These are phyloP conservation scores for Spencermartinsiella europaea DNA, from an alignment of 805 yeast genomes.

Conservation along the genomic window DNA sequence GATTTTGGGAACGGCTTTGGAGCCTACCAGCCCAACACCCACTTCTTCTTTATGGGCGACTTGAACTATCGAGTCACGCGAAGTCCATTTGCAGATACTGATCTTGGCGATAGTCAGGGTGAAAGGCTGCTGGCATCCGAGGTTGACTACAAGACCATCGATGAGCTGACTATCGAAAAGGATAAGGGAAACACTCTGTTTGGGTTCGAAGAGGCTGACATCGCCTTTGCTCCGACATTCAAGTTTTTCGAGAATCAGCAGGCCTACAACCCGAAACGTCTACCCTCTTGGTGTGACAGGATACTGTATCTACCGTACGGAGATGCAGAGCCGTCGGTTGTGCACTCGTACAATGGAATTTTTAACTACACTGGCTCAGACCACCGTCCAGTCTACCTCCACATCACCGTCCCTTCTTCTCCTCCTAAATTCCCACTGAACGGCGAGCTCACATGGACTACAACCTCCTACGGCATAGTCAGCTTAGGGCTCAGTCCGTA, in stretches of 20 bases:
- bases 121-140: conserved; percentile 12
- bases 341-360: conserved; percentile 47
- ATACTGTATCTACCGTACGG: conserved; percentile 53
- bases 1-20: conserved; percentile 56
- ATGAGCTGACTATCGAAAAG: conserved; percentile 47
- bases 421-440: conserved; percentile 9
- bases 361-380: conserved; percentile 54
- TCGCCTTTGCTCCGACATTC: conserved; percentile 74
- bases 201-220: conserved; percentile 63
- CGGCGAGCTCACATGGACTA: neutral
- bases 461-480: neutral
- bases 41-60: conserved; percentile 77
- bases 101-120: conserved; percentile 12
- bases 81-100: conserved; percentile 21
- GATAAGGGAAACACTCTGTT: conserved; percentile 43
- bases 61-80: conserved; percentile 64
- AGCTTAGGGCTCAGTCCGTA: conserved; percentile 6
- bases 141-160: conserved; percentile 32
- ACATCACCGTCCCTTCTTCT: conserved; percentile 15
- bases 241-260: conserved; percentile 45
- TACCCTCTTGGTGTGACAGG: conserved; percentile 91
- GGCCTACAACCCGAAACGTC: conserved; percentile 51
- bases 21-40: conserved; percentile 47
- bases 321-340: conserved; percentile 22
- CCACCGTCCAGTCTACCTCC: conserved; percentile 71